Evolutionary conservation across 2,329 filamentous ascomycete genomes (phyloP), one percentile per base, ranked within the genome.

Genomic region (Venturia carpophila): DNA sequence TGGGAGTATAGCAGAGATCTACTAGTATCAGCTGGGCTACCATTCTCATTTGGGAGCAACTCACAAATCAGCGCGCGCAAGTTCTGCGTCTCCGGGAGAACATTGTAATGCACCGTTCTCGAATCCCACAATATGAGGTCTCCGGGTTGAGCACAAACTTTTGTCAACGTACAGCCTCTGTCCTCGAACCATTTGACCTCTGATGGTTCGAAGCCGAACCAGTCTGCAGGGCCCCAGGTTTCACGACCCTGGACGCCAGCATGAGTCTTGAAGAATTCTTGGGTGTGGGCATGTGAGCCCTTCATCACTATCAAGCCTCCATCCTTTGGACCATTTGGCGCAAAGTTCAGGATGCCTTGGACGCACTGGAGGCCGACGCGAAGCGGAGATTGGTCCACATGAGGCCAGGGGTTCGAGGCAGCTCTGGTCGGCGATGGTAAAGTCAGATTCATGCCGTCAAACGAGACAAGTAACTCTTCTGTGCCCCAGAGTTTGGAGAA

Each of bases 301-400:
- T 76, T 75, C 73, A 80, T 77, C 5, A 80, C 68, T 43, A 81
- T 74, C 10, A 82, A 68, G 1, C 79, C 79, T 19, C 79, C 79
- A 64, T 82, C 80, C 2, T 79, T 72, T 1, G 74, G 74, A 1
- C 79, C 79, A 49, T 78, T 78, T 1, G 77, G 79, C 9, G 75
- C 72, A 13, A 75, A 76, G 69, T 80, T 81, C 1, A 80, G 67
- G 5, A 81, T 69, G 0, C 79, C 79, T 42, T 81, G 79, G 0
- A 80, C 71, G 56, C 73, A 75, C 56, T 73, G 71, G 75, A 73
- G 75, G 65, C 76, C 78, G 66, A 78, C 78, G 2, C 75, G 71
- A 5, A 74, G 67, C 0, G 74, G 78, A 39, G 73, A 75, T 67
- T 80, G 77, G 68, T 80, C 79, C 55, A 75, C 73, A 65, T 80